Base-by-base conservation (phyloP, 139 green algal species). In the Eudorina sp. region DNA sequence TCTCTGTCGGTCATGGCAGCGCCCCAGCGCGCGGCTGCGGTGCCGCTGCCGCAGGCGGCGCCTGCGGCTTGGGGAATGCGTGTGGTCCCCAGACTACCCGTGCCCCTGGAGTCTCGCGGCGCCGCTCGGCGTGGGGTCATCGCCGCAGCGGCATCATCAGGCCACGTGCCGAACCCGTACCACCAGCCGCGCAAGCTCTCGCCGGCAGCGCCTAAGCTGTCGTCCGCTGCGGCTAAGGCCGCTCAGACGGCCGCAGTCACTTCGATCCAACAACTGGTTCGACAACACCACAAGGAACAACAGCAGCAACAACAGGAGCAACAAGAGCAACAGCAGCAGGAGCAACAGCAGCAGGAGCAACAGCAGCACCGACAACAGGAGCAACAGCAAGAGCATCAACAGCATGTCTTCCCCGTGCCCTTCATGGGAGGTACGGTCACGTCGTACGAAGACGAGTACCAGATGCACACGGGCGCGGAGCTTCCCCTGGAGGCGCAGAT, bases 381-480 rank as follows among this genome's bases (percentile, higher is more conserved):
- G 19, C 62, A 72, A 29, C 62, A 72, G 21, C 21, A 21, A 21
- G n/a, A 14, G 25, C 23, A n/a, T 8, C 27, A 11, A 21, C 23
- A 25, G 6, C 23, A 31, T n/a, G n/a, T n/a, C n/a, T n/a, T n/a
- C 11, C 38, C 23, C 21, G 62, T 29, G 21, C 62, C 62, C 6
- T 19, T 72, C 21, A 25, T 25, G 48, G 48, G 48, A 3, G 70
- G 51, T 36, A 89, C 83, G 16, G 69, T 82, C 1, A 9, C 43
- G 27, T 83, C 70, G 51, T 83, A 82, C 41, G 83, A 89, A 38
- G 64, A 88, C 31, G 83, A 90, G 29, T 78, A 58, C 18, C 53
- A 78, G 53, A 25, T 60, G 23, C 25, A 18, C 4, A n/a, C 46
- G 5, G 60, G 31, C 11, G 9, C 9, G 31, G 81, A 78, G 81